A percentile compares a stretch with the other conserved stretches of the same genome.
Conservation (phyloP, 2,329 filamentous ascomycete species). For the Diplocarpon rosae region DNA sequence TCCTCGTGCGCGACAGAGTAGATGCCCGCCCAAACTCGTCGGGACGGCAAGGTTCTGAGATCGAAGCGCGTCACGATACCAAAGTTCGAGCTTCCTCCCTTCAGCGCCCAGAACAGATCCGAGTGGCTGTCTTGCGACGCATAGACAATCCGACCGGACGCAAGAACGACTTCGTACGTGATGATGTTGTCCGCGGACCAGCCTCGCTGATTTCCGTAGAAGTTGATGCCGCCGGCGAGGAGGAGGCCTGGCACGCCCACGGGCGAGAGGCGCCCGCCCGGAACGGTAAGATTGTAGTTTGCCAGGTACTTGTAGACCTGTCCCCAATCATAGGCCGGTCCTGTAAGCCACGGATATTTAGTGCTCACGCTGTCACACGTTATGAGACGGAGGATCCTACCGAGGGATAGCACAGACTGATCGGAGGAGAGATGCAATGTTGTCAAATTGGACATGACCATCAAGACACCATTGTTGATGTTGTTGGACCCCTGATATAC, state of each 20-base stretch:
- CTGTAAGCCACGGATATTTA: neutral
- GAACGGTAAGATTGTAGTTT: neutral
- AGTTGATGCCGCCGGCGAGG: constrained; percentile 2
- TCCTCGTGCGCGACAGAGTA: neutral
- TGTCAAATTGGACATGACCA: constrained; percentile 1
- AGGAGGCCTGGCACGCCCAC: constrained; percentile 5
- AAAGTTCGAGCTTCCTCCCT: constrained; percentile 29
- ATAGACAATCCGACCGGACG: constrained; percentile 29
- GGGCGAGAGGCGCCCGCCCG: constrained; percentile 1
- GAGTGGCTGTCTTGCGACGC: constrained; percentile 30
- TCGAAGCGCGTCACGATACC: constrained; percentile 30
- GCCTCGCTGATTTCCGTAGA: constrained; percentile 1
- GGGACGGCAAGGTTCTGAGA: constrained; percentile 3
- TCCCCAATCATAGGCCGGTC: constrained; percentile 1
- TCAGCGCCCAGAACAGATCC: constrained; percentile 36
- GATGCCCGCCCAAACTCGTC: constrained; percentile 3
- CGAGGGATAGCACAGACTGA: neutral
- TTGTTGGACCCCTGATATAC: neutral
- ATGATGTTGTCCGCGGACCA: constrained; percentile 1
- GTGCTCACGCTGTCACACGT: too few relatives aligned
- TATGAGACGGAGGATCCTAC: too few relatives aligned
- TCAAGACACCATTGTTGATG: constrained; percentile 4
- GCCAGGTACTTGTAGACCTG: neutral
- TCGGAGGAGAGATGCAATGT: neutral
- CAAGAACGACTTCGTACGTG: constrained; percentile 15